Evolutionary conservation across 1,284 basidiomycete species (phyloP), one percentile per base, ranked within the genome.

Genomic region (Ganoderma multipileum): DNA sequence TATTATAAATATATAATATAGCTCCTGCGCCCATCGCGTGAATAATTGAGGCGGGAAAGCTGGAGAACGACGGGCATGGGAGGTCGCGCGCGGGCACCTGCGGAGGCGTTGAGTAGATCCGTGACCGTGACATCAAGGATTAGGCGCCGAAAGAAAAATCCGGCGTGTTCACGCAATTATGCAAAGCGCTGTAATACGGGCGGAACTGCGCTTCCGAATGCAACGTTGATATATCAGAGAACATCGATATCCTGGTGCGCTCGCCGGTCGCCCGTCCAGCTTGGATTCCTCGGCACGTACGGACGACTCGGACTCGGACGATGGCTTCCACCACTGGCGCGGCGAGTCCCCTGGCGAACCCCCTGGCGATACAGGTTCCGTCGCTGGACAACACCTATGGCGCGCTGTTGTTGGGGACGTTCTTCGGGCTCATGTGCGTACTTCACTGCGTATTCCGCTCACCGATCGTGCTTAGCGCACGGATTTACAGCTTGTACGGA

Each of bases 401-500:
- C 28, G 57, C 57, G n/a, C 33, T 59, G 8, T 12, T 59, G 18
- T 11, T 59, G 12, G 57, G 57, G 16, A 59, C 57, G n/a, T 59
- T 59, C 57, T 20, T 39, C 28, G n/a, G 57, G 5, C 57, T 59
- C 36, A 36, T 59, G 57, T 59, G 36, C 33, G 57, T 59, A 8
- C n/a, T 23, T 11, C 20, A 18, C n/a, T 47, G 9, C n/a, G 44
- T 11, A n/a, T 47, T 47, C 20, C n/a, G n/a, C 44, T 47, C 20
- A n/a, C 44, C n/a, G 44, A 23, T 47, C n/a, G 9, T 47, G 0
- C 20, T 47, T 3, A 47, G 20, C n/a, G 20, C 9, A n/a, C 9
- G 8, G 33, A n/a, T n/a, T 3, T n/a, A n/a, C n/a, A 47, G 44
- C 7, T 3, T 47, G 44, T 47, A 47, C n/a, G 44, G 44, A 9